Base-by-base conservation (phyloP, 495 filamentous ascomycete genomes). In the Aspergillus incahuasiensis region DNA sequence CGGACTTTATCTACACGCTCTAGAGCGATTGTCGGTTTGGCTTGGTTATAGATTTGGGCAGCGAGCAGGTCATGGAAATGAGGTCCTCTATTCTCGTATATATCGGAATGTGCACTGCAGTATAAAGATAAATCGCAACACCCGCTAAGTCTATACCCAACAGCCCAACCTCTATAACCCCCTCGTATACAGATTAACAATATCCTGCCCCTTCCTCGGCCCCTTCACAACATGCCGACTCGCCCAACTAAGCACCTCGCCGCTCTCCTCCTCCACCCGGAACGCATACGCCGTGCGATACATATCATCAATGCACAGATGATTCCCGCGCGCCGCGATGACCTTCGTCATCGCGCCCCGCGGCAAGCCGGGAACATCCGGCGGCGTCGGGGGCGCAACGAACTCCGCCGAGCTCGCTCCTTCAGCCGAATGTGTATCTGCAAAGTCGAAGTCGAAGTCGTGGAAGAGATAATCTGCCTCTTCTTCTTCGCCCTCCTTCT, bases 1-100 rank as follows among this genome's bases (percentile, higher is more conserved):
- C 89, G 3, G 86, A 90, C 65, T 95, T 95, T 63, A 68, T 88
- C 3, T 95, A 95, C 64, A 92, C 83, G 5, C 60, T 85, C 57
- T 89, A 55, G 63, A n/a, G n/a, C n/a, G n/a, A n/a, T n/a, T 41
- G 22, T 11, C 4, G 34, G 9, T 35, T 6, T 35, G 34, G 34
- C 34, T 35, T 28, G 13, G 34, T 35, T 35, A 35, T 11, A 35
- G 2, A 35, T 15, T n/a, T 40, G 38, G 38, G 8, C 2, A 16
- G 4, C 18, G 3, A 6, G 13, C 38, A 9, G 4, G 18, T 6
- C 3, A 28, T 28, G n/a, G n/a, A n/a, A n/a, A n/a, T n/a, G 25
- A 28, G 8, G 25, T 8, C 25, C 25, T 28, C 25, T 28, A 28
- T 28, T 8, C 25, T 4, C 25, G 25, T 8, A 28, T 28, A 28